Conservation (phyloP, 768 basidiomycete genomes). For the Pleurotus cornucopiae region DNA sequence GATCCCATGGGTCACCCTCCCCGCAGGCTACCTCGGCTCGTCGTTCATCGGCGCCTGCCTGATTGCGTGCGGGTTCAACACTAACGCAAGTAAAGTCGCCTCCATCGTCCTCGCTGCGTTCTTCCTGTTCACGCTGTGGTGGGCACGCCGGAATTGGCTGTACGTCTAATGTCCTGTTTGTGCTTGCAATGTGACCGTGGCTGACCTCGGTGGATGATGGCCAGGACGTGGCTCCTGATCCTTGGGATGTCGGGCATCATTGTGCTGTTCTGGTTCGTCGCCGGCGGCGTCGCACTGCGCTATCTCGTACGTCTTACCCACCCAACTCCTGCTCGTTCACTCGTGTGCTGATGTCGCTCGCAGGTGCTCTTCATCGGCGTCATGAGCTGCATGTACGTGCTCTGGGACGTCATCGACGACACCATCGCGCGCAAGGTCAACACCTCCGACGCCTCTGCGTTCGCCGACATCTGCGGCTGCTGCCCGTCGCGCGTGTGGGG, state of each 20-base stretch:
- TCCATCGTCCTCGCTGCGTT: conserved; percentile 77
- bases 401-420: conserved; percentile 90
- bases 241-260: conserved; percentile 77
- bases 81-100: conserved; percentile 84
- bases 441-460: conserved; percentile 82
- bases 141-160: conserved; percentile 76
- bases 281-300: conserved; percentile 66
- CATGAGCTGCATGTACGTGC: conserved; percentile 84
- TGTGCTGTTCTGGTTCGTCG: conserved; percentile 82
- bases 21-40: conserved; percentile 79
- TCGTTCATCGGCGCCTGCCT: conserved; percentile 83
- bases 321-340: background rate
- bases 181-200: background rate
- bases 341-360: background rate
- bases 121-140: conserved; percentile 87
- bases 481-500: conserved; percentile 89
- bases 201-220: background rate
- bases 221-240: conserved; percentile 76
- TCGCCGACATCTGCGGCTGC: conserved; percentile 82
- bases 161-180: conserved; percentile 27
- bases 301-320: conserved; percentile 51
- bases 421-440: conserved; percentile 83
- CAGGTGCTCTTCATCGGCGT: conserved; percentile 81
- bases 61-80: conserved; percentile 87
- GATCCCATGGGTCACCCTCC: conserved; percentile 74